Evolutionary conservation across 768 basidiomycete species (phyloP).

Genomic region (Tubosaeta brunneosetosa): DNA sequence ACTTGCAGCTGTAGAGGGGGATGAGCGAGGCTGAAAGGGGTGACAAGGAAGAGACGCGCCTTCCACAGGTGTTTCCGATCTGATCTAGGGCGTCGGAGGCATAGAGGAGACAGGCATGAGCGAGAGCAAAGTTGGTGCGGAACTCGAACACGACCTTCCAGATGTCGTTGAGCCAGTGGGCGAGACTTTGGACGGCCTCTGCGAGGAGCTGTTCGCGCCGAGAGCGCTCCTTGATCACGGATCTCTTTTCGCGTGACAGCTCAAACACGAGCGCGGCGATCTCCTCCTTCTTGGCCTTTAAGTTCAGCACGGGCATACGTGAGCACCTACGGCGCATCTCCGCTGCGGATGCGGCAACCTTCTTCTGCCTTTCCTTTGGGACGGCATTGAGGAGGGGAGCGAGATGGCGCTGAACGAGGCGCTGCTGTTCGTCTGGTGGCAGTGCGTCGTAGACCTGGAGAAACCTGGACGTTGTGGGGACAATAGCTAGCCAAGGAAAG

Average conservation of each 20-base stretch:
- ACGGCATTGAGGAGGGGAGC: constrained; percentile 44
- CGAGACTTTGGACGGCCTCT: constrained; percentile 52
- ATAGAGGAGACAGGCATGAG: constrained; percentile 55
- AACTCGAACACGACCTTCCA: constrained; percentile 63
- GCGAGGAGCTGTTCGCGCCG: constrained; percentile 49
- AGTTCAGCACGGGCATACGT: constrained; percentile 45
- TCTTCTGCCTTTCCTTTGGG: constrained; percentile 35
- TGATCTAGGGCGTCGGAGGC: constrained; percentile 43
- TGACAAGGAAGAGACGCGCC: constrained; percentile 26
- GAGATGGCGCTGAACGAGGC: constrained; percentile 47
- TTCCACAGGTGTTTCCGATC: constrained; percentile 37
- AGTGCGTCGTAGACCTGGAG: constrained; percentile 43
- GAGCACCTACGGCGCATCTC: constrained; percentile 36
- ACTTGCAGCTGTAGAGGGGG: constrained; percentile 46
- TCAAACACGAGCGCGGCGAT: constrained; percentile 49
- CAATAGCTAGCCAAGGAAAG: neutral
- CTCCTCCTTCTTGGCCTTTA: constrained; percentile 52
- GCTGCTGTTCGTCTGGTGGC: constrained; percentile 49
- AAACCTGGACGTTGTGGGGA: constrained; percentile 33
- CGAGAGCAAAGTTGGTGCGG: constrained; percentile 44
- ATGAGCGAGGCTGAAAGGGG: constrained; percentile 3
- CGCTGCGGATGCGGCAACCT: constrained; percentile 39
- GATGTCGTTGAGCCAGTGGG: constrained; percentile 58
- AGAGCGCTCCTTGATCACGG: constrained; percentile 50
- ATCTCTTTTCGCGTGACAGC: constrained; percentile 50